Conservation (phyloP, 2,329 filamentous ascomycete species). For the Apiospora koreana region DNA sequence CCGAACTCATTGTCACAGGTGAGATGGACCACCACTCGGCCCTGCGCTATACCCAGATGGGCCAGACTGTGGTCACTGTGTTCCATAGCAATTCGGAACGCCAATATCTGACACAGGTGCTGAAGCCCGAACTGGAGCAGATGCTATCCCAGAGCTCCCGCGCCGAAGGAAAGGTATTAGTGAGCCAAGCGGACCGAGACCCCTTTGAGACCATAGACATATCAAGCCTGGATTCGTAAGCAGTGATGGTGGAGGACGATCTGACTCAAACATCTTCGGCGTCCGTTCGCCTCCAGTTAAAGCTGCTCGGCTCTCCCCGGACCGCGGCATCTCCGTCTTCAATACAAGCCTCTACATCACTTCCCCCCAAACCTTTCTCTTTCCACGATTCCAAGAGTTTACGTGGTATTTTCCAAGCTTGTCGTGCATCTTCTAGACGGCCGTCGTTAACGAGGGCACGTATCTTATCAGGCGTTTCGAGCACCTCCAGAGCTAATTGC, state of each 20-base stretch:
- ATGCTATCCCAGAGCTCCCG: slow-evolving; percentile 52
- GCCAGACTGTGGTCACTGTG: slow-evolving; percentile 78
- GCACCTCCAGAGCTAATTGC: slow-evolving; percentile 62
- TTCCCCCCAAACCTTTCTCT: slow-evolving; percentile 54
- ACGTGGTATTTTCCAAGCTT: slow-evolving; percentile 56
- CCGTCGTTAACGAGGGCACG: slow-evolving; percentile 60
- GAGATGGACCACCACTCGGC: slow-evolving; percentile 95
- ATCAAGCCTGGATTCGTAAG: slow-evolving; percentile 31
- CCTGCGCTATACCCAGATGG: slow-evolving; percentile 80
- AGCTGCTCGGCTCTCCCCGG: slow-evolving; percentile 28
- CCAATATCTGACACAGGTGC: slow-evolving; percentile 71
- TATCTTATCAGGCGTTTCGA: slow-evolving; percentile 62
- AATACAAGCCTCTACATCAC: slow-evolving; percentile 54
- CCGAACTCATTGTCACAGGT: slow-evolving; percentile 85
- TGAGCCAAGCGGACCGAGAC: slow-evolving; percentile 82
- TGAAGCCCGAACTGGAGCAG: slow-evolving; percentile 66
- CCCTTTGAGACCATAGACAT: slow-evolving; percentile 78
- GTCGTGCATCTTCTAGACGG: slow-evolving; percentile 59
- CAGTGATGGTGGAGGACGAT: not conserved
- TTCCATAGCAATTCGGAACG: slow-evolving; percentile 96
- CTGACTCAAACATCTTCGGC: slow-evolving; percentile 20
- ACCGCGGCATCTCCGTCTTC: slow-evolving; percentile 56
- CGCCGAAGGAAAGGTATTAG: slow-evolving; percentile 58
- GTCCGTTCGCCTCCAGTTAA: slow-evolving; percentile 26
- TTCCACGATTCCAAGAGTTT: slow-evolving; percentile 54